These are phyloP conservation scores for Borovskyia barvae DNA, from an alignment of 208 protist genomes.

Conservation along the genomic window DNA sequence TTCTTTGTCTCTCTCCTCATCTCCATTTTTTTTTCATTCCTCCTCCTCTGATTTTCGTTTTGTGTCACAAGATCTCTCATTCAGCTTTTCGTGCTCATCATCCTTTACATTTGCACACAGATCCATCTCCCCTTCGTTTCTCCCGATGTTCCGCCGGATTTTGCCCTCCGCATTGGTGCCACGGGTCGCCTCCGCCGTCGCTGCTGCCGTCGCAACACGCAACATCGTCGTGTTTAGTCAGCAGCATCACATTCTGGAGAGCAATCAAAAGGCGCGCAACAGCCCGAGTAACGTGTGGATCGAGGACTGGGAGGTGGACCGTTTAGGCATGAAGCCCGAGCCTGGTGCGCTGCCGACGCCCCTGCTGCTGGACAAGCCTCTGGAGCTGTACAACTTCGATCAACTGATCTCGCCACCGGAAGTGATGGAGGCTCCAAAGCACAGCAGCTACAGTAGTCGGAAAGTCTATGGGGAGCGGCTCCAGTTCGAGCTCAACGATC, in stretches of 20 bases:
- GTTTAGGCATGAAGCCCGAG: conserved; percentile 64
- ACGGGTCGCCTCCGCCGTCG: conserved; percentile 8
- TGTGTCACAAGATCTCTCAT: too few species aligned
- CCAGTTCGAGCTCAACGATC: conserved; percentile 89
- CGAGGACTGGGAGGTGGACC: conserved; percentile 85
- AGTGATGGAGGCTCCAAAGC: conserved; percentile 81
- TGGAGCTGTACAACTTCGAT: conserved; percentile 90
- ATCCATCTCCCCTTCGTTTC: background rate
- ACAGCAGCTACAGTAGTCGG: conserved; percentile 87
- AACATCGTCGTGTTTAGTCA: conserved; percentile 84
- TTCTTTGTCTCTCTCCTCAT: too few species aligned
- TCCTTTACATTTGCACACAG: too few species aligned
- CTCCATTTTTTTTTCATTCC: too few species aligned
- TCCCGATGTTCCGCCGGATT: conserved; percentile 54
- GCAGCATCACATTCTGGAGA: conserved; percentile 82
- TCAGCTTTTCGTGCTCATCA: too few species aligned
- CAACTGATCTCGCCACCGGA: conserved; percentile 78
- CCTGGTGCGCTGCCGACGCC: conserved; percentile 63
- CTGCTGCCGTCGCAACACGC: conserved; percentile 26
- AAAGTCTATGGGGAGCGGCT: conserved; percentile 79
- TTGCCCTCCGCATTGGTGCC: conserved; percentile 13
- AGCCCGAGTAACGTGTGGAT: conserved; percentile 88
- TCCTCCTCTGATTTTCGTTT: too few species aligned
- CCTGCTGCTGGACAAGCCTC: conserved; percentile 75
- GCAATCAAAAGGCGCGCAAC: conserved; percentile 85